phyloP scores from a whole-genome alignment of 2,329 filamentous ascomycete species.

The Ceratocystis papillata region DNA sequence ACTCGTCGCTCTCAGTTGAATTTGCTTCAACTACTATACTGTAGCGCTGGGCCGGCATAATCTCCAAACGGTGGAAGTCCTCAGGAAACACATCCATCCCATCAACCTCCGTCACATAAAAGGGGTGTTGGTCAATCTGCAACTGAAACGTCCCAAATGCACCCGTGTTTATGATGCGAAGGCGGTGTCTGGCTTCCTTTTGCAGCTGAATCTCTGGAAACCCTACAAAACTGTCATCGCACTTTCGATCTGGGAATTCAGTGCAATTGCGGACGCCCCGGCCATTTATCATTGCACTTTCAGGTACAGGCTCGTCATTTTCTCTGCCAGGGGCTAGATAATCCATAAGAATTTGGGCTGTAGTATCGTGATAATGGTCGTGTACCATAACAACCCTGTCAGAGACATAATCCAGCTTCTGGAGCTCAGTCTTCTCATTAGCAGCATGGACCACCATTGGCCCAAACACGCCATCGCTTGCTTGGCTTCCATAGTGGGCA shows the following conservation, averaged over 20 bases:
- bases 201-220: slow-evolving; percentile 38
- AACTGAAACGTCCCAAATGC: slow-evolving; percentile 64
- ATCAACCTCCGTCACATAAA: slow-evolving; percentile 58
- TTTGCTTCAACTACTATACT: slow-evolving; percentile 54
- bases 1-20: slow-evolving; percentile 42
- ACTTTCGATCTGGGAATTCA: slow-evolving; percentile 35
- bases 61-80: slow-evolving; percentile 49
- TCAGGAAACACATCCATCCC: slow-evolving; percentile 54
- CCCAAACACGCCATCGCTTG: slow-evolving; percentile 58
- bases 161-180: slow-evolving; percentile 59
- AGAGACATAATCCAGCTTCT: slow-evolving; percentile 28
- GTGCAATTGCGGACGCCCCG: slow-evolving; percentile 31
- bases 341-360: slow-evolving; percentile 39
- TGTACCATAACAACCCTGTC: slow-evolving; percentile 58
- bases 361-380: slow-evolving; percentile 59
- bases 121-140: slow-evolving; percentile 55
- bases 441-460: slow-evolving; percentile 53
- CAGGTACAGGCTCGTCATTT: slow-evolving; percentile 54
- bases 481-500: slow-evolving; percentile 52
- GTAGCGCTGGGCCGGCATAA: slow-evolving; percentile 61
- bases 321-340: slow-evolving; percentile 46
- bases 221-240: slow-evolving; percentile 34
- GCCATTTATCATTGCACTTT: slow-evolving; percentile 55
- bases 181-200: slow-evolving; percentile 49
- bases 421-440: slow-evolving; percentile 33